A percentile compares a stretch with the other conserved stretches of the same genome.
phyloP scores from a whole-genome alignment of 2,329 filamentous ascomycete species.

The Teratosphaeria zuluensis region DNA sequence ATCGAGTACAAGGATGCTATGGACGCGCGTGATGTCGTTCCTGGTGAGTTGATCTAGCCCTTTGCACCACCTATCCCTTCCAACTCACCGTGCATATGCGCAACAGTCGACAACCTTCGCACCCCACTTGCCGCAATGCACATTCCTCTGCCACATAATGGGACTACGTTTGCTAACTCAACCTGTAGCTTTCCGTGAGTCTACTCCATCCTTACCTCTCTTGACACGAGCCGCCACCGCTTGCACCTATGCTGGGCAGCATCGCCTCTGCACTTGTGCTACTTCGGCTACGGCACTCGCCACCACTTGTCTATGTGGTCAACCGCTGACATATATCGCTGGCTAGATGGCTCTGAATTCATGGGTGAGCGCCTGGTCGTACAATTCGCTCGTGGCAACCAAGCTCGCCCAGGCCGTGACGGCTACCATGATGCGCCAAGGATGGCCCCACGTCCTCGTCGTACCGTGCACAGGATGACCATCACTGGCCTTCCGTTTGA shows the following conservation, averaged over 20 bases:
- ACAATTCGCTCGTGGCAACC: constrained; percentile 86
- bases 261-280: constrained; percentile 1
- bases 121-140: not conserved
- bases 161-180: constrained; percentile 9
- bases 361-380: constrained; percentile 97
- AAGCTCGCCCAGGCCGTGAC: constrained; percentile 48
- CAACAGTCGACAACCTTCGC: not conserved
- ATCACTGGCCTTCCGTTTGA: constrained; percentile 93
- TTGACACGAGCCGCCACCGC: not conserved
- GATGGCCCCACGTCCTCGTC: constrained; percentile 69
- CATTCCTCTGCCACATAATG: constrained; percentile 4
- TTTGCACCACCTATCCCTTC: constrained; percentile 1
- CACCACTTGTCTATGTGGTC: constrained; percentile 12
- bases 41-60: constrained; percentile 54
- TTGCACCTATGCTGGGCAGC: constrained; percentile 3
- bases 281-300: not conserved
- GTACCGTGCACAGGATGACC: constrained; percentile 93
- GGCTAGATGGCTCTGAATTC: constrained; percentile 85
- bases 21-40: constrained; percentile 96
- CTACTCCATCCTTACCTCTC: not conserved
- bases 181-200: constrained; percentile 52
- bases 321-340: constrained; percentile 22
- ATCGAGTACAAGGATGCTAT: constrained; percentile 98
- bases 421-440: constrained; percentile 55
- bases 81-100: not conserved